phyloP scores from a whole-genome alignment of 768 basidiomycete species.

The Lactarius sanguifluus region DNA sequence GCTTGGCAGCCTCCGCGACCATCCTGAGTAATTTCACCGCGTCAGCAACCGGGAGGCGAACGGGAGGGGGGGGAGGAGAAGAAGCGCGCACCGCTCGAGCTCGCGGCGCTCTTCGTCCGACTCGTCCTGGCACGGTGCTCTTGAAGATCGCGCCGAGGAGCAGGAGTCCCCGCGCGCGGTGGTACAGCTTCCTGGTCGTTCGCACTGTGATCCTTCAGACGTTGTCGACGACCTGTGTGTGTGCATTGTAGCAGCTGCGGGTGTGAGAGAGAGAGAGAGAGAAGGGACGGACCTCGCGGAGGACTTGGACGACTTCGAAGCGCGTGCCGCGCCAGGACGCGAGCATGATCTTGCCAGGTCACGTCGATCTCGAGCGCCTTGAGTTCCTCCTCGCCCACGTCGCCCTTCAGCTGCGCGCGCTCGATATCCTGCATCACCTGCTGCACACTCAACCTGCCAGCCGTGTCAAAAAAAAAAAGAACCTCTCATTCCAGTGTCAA shows the following conservation, averaged over 20 bases:
- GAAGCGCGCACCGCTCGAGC: conserved; percentile 78
- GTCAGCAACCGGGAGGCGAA: background rate
- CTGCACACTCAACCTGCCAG: conserved; percentile 64
- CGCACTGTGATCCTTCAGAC: conserved; percentile 78
- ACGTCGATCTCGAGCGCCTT: conserved; percentile 88
- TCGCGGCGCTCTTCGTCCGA: conserved; percentile 93
- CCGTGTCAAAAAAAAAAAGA: too few species aligned
- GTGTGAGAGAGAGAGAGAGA: conserved; percentile 23
- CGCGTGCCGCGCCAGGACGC: conserved; percentile 98
- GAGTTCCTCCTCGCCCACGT: conserved; percentile 81
- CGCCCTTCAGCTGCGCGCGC: conserved; percentile 84
- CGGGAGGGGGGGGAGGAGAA: background rate
- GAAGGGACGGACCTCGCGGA: conserved; percentile 56
- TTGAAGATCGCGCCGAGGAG: conserved; percentile 91
- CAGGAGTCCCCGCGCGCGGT: conserved; percentile 88
- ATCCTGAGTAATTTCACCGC: conserved; percentile 47
- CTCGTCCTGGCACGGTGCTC: conserved; percentile 76
- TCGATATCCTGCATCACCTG: conserved; percentile 90
- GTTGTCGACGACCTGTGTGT: conserved; percentile 66
- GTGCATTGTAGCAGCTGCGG: background rate
- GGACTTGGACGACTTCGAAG: conserved; percentile 89
- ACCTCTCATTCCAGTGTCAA: background rate
- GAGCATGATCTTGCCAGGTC: conserved; percentile 92
- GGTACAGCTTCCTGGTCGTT: conserved; percentile 70
- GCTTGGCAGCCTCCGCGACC: conserved; percentile 85